Base-by-base conservation (phyloP, 768 basidiomycete genomes). In the Lyophyllum semitale region DNA sequence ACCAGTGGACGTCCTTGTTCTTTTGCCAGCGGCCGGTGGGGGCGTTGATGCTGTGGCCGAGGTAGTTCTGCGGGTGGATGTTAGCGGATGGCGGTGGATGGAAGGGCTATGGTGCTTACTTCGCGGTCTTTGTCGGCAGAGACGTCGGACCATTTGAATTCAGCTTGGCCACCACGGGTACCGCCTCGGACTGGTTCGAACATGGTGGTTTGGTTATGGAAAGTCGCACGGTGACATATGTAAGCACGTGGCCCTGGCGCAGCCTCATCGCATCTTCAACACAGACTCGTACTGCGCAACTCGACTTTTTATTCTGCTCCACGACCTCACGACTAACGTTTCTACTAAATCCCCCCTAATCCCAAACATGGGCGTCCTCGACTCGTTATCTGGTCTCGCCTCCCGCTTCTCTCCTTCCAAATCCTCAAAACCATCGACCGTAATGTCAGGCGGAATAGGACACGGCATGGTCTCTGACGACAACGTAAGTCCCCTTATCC, bases 21-120 rank as follows among this genome's bases (percentile, higher is more conserved):
- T 95, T 95, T 73, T 97, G 95, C 95, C 95, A 98, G 44, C 95
- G 79, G 1, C 95, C 95, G 1, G 92, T 92, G 0, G 95, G 95
- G 2, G 95, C 95, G 66, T 95, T 95, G 73, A 97, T 84, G 50
- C 91, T 91, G 68, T 96, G 93, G 4, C 95, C 95, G 2, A 98
- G 84, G 70, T 98, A 98, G 73, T 97, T 88, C 89, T 98, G 65
- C 27, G 58, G 42, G n/a, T 45, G 54, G 26, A 20, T 48, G 12
- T 13, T 18, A 35, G 12, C 1, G 22, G 42, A 35, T 46, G 37
- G 23, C 30, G 26, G 32, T 30, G 30, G 38, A 42, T 61, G 73
- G 48, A 40, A 22, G 27, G 26, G 43, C 6, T 22, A 20, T 40
- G 6, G n/a, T n/a, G 50, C 62, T 40, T 49, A 93, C 94, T 77